Conservation (phyloP, 768 basidiomycete species). For the Exsudoporus frostii region DNA sequence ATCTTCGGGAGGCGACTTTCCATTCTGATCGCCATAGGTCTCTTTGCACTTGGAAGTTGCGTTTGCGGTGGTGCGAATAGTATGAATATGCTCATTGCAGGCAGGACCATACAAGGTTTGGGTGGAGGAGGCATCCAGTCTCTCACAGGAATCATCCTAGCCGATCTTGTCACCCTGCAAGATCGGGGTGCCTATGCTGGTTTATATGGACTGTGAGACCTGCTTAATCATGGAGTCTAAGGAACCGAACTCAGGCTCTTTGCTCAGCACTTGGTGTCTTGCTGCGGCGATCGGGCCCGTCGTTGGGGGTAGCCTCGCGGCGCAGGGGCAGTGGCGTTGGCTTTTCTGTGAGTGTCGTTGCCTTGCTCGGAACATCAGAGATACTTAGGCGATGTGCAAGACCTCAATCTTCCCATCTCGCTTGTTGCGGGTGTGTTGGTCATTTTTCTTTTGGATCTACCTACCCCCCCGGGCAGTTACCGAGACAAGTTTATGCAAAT, state of each 20-base stretch:
- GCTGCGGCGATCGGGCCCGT: slow-evolving; percentile 35
- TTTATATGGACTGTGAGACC: slow-evolving; percentile 34
- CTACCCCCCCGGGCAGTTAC: slow-evolving; percentile 32
- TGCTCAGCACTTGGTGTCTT: slow-evolving; percentile 33
- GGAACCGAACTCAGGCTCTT: not conserved
- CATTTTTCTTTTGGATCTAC: slow-evolving; percentile 32
- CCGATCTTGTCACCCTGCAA: slow-evolving; percentile 44
- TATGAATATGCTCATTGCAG: slow-evolving; percentile 43
- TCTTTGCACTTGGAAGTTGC: slow-evolving; percentile 42
- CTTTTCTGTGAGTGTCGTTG: slow-evolving; percentile 33
- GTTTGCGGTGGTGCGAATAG: slow-evolving; percentile 40
- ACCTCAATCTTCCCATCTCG: slow-evolving; percentile 41
- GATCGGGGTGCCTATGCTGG: slow-evolving; percentile 42
- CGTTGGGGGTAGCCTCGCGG: slow-evolving; percentile 35
- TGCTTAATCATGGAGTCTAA: not conserved
- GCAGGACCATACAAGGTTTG: slow-evolving; percentile 39
- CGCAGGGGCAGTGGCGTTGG: slow-evolving; percentile 38
- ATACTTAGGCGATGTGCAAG: slow-evolving; percentile 12
- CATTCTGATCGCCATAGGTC: slow-evolving; percentile 28
- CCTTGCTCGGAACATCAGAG: not conserved
- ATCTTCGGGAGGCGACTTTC: slow-evolving; percentile 39
- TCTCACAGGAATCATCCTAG: slow-evolving; percentile 39
- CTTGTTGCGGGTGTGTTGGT: slow-evolving; percentile 29
- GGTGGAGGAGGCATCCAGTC: slow-evolving; percentile 41
- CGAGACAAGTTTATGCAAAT: slow-evolving; percentile 36